Conservation (phyloP, 345 rosid genomes). For the Syzygium grande region DNA sequence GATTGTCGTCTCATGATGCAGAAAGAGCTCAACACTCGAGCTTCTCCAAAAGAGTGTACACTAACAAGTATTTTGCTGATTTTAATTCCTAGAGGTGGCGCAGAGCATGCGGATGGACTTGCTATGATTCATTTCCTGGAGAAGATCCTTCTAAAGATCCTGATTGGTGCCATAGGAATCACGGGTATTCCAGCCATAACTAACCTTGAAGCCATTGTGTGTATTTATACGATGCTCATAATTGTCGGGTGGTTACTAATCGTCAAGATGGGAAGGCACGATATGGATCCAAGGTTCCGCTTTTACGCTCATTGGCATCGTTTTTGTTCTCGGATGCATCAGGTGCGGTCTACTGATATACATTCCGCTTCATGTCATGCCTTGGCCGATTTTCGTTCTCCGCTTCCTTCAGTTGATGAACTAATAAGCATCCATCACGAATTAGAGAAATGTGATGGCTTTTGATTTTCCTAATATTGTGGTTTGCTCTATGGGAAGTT, state of each 20-base stretch:
- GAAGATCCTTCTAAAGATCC: background rate
- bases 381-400: background rate
- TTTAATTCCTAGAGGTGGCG: background rate
- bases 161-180: background rate
- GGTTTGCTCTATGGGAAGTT: background rate
- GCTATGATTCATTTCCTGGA: background rate
- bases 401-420: accelerated
- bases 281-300: background rate
- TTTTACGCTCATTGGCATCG: accelerated
- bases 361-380: background rate
- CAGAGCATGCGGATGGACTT: background rate
- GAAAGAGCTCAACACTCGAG: background rate
- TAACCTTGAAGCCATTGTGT: background rate
- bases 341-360: background rate
- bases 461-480: background rate
- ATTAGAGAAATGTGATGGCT: background rate
- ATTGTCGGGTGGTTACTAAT: background rate
- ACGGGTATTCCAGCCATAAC: background rate
- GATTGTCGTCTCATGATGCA: background rate
- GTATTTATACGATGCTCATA: background rate
- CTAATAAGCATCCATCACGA: accelerated
- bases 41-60: background rate
- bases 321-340: accelerated
- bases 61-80: background rate
- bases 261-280: background rate